Evolutionary conservation across 176 grass and related monocot genomes (phyloP), one percentile per base, ranked within the genome.

Genomic region (Musa acuminata): DNA sequence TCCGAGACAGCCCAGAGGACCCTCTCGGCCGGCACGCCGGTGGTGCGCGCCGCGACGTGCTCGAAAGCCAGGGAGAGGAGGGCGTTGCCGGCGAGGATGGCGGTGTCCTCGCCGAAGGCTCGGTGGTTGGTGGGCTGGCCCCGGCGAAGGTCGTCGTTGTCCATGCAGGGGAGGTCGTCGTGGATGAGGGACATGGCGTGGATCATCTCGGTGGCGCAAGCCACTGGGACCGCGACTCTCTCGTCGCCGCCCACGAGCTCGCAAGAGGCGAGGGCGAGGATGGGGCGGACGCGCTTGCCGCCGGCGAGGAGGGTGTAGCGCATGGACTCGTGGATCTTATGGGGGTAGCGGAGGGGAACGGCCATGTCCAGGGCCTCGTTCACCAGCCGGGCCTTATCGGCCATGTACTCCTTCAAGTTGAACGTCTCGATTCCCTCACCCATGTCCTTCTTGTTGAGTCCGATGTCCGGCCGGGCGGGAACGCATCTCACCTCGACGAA

Each of bases 181-280:
- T 69, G 67, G 67, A 69, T 69, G 67, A 69, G 67, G 8, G 67
- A 69, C 67, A 69, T 69, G 35, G 35, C 14, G 67, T 69, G 67
- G 67, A 69, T 19, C 67, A 69, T 69, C 67, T 69, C 67, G 2
- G 43, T n/a, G 67, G 67, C 67, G 67, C 67, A 69, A 43, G 67
- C 67, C 67, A 69, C 67, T 16, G 67, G 67, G 35, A 69, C 50
- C 67, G 35, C 67, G 6, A 43, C 35, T 16, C 13, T 3, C 4
- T 69, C 67, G 27, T 69, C 67, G 67, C 67, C 29, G 13, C 35
- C 35, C 16, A 69, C 27, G 29, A 69, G 67, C 43, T 69, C 67
- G 67, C 67, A 69, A 43, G 67, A 69, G 43, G 67, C 67, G 67
- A 69, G 29, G 1, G 67, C 67, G 29, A 69, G 67, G 16, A 69